These are phyloP conservation scores for Mortierella sp. DNA, from an alignment of 371 early-diverging fungal species.

Conservation along the genomic window DNA sequence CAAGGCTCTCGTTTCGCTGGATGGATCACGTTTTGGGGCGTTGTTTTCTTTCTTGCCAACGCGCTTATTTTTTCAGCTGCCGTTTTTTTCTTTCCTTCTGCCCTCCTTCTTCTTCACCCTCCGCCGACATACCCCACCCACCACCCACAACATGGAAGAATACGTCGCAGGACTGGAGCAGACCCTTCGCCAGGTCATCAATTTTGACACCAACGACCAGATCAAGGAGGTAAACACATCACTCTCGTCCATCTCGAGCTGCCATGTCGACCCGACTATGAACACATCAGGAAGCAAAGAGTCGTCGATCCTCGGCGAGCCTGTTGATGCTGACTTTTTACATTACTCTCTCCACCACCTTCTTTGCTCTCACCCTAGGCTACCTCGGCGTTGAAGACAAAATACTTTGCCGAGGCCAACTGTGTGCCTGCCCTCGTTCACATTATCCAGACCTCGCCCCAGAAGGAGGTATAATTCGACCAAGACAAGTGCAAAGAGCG, in stretches of 20 bases:
- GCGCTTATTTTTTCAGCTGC: neutral
- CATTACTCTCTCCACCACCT: neutral
- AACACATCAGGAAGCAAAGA: neutral
- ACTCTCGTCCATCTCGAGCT: neutral
- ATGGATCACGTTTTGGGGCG: conserved; percentile 9
- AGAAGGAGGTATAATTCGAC: conserved; percentile 58
- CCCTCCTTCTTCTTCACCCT: neutral
- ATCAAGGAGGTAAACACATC: conserved; percentile 42
- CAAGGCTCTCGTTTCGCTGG: neutral
- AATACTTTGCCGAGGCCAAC: conserved; percentile 71
- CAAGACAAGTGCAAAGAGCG: neutral
- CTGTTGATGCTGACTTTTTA: neutral
- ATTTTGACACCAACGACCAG: conserved; percentile 46
- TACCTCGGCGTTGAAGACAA: conserved; percentile 76
- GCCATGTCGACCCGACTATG: neutral
- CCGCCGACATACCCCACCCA: neutral
- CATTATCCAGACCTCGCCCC: conserved; percentile 71
- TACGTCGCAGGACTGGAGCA: conserved; percentile 46
- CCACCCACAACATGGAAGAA: conserved; percentile 38
- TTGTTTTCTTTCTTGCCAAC: neutral
- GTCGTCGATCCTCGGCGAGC: neutral
- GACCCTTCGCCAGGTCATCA: conserved; percentile 47
- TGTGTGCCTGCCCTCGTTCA: conserved; percentile 84
- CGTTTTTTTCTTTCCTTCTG: neutral
- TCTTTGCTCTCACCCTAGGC: conserved; percentile 59